Conservation (phyloP, 2,329 filamentous ascomycete genomes). For the Kalaharituber pfeilii region DNA sequence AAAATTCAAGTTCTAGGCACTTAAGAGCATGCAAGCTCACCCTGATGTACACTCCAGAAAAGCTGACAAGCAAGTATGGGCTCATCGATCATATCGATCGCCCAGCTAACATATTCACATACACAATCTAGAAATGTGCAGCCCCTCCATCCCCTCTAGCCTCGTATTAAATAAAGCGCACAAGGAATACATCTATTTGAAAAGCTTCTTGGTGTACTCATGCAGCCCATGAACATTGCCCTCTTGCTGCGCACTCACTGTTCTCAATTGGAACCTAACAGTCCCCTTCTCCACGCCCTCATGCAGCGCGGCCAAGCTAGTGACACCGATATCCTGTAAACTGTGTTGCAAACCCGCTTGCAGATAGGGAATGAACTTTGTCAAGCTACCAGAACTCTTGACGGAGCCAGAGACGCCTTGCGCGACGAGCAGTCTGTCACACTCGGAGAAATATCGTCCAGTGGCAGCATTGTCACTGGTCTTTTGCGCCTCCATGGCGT, state of each 20-base stretch:
- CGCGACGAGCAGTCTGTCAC: slow-evolving; percentile 81
- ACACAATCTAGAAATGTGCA: too few species aligned
- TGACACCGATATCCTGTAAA: slow-evolving; percentile 82
- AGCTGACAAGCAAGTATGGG: too few species aligned
- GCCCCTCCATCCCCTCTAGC: too few species aligned
- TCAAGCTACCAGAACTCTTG: slow-evolving; percentile 50
- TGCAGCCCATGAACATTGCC: slow-evolving; percentile 93
- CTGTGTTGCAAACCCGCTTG: slow-evolving; percentile 93
- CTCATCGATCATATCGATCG: too few species aligned
- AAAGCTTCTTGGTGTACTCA: slow-evolving; percentile 99
- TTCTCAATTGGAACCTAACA: slow-evolving; percentile 85
- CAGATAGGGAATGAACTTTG: slow-evolving; percentile 91
- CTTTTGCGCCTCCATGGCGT: slow-evolving; percentile 77
- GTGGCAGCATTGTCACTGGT: slow-evolving; percentile 78
- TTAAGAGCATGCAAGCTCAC: too few species aligned
- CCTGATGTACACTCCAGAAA: too few species aligned
- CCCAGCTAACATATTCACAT: too few species aligned
- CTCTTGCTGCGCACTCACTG: slow-evolving; percentile 85
- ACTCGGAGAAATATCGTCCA: slow-evolving; percentile 95
- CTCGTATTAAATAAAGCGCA: too few species aligned
- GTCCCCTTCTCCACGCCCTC: slow-evolving; percentile 53
- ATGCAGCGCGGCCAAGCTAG: slow-evolving; percentile 62
- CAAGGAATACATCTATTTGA: slow-evolving; percentile 58
- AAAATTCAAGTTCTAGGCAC: too few species aligned
- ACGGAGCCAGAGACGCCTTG: slow-evolving; percentile 64